Evolutionary conservation across 129 eudicot genomes (phyloP).

Genomic region (Arctium minus): DNA sequence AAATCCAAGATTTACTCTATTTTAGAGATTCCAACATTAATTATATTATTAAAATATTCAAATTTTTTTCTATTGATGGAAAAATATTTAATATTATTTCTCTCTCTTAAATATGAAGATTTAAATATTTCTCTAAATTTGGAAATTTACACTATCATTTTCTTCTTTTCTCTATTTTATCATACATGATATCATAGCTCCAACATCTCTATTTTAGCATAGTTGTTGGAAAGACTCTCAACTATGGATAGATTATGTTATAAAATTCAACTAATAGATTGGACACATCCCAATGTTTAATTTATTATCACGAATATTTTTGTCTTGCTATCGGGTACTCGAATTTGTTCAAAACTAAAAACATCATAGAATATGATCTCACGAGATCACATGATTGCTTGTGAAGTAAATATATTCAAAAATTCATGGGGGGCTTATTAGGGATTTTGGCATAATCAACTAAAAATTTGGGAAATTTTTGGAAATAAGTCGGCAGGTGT

Average conservation of each 20-base stretch:
- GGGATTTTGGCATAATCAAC: neutral
- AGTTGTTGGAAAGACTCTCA: too few species aligned
- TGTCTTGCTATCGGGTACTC: neutral
- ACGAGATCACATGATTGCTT: neutral
- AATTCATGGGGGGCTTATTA: too few species aligned
- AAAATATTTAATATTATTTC: too few species aligned
- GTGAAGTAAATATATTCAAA: neutral
- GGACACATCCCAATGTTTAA: neutral
- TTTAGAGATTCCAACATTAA: too few species aligned
- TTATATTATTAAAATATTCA: too few species aligned
- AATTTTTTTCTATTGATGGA: too few species aligned
- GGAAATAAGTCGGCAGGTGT: neutral
- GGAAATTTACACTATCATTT: too few species aligned
- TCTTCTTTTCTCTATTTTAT: too few species aligned
- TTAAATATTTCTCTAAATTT: too few species aligned
- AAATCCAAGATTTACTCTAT: neutral
- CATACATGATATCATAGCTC: too few species aligned
- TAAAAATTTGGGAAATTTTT: neutral
- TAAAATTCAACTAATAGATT: neutral
- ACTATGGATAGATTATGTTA: neutral
- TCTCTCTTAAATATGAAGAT: too few species aligned
- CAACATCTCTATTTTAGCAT: too few species aligned
- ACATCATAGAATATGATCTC: neutral
- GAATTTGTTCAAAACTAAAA: neutral
- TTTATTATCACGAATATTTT: neutral